Evolutionary conservation across 2,329 filamentous ascomycete genomes (phyloP), one percentile per base, ranked within the genome.

Genomic region (Septoria petroselini): DNA sequence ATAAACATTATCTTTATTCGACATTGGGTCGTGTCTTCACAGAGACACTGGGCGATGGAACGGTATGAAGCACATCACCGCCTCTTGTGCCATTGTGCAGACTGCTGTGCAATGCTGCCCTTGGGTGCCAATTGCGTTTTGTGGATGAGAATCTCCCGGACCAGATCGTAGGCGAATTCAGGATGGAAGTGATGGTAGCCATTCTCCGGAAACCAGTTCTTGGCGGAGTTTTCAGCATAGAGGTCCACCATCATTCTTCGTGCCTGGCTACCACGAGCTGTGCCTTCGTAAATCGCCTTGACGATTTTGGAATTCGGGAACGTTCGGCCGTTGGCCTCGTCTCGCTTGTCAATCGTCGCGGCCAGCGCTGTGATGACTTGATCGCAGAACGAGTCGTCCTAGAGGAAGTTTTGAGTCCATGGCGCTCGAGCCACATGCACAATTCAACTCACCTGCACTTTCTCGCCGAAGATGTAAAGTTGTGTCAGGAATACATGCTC

Each of bases 371-470:
- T 29, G 4, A 50, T 29, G n/a, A 45, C 41, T 40, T 41, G 33
- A 17, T 45, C 35, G 33, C 41, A 50, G 25, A 50, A 44, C 6
- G 18, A 15, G 27, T 50, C 27, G 34, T 50, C 48, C 41, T 44
- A 30, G 3, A 11, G 23, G n/a, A 15, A 12, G 19, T 44, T 12
- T 21, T 27, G 23, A 9, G 18, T 11, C 7, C 14, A 18, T 4
- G 7, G 35, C 14, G 7, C 9, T 15, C 9, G 18, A 38, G 12
- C 14, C 17, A 11, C 14, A 27, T 29, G 29, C 11, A 7, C 1
- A 5, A 7, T 11, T 9, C 7, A 1, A 33, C 41, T 19, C 12
- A 43, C 41, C 19, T 33, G 25, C 8, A 50, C 35, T 17, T 44
- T 31, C n/a, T 40, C 34, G 17, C 34, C 41, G 4, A 50, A 50